Percentiles rank a stretch among this genome's conserved stretches.
Evolutionary conservation across 495 filamentous ascomycete species (phyloP).

Genomic region (Jackrogersella multiformis): DNA sequence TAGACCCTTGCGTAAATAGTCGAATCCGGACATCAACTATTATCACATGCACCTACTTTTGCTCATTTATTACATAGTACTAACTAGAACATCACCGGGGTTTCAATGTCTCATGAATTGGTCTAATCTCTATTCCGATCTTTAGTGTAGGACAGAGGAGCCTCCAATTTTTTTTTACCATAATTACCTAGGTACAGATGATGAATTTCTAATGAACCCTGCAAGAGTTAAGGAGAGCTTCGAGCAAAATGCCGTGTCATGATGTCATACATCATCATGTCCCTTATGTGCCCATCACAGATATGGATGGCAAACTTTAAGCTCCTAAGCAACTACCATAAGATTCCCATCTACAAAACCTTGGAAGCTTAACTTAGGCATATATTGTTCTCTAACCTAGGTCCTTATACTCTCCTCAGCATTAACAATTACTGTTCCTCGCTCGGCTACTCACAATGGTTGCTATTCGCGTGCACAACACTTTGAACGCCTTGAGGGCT

Average conservation of each 20-base stretch:
- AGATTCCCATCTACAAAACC: conserved; percentile 15
- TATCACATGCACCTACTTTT: conserved; percentile 5
- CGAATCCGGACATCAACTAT: not conserved
- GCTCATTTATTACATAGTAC: not conserved
- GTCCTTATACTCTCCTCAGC: not conserved
- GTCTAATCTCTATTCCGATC: no score
- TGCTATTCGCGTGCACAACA: conserved; percentile 34
- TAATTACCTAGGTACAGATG: not conserved
- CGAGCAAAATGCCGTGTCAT: conserved; percentile 11
- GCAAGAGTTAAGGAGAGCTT: conserved; percentile 4
- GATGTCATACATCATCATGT: conserved; percentile 44
- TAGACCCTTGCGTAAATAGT: not conserved
- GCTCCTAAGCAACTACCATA: not conserved
- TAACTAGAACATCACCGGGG: not conserved
- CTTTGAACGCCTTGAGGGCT: conserved; percentile 34
- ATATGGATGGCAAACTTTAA: conserved; percentile 10
- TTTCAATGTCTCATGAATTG: not conserved
- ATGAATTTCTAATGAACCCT: conserved; percentile 17
- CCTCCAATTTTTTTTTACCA: conserved; percentile 14
- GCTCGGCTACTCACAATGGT: conserved; percentile 32
- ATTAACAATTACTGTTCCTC: not conserved
- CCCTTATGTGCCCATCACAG: conserved; percentile 39
- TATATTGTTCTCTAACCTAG: not conserved
- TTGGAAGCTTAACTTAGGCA: not conserved
- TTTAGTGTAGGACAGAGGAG: conserved; percentile 27